Conservation (phyloP, 2,329 filamentous ascomycete genomes). For the Claviceps sp. region DNA sequence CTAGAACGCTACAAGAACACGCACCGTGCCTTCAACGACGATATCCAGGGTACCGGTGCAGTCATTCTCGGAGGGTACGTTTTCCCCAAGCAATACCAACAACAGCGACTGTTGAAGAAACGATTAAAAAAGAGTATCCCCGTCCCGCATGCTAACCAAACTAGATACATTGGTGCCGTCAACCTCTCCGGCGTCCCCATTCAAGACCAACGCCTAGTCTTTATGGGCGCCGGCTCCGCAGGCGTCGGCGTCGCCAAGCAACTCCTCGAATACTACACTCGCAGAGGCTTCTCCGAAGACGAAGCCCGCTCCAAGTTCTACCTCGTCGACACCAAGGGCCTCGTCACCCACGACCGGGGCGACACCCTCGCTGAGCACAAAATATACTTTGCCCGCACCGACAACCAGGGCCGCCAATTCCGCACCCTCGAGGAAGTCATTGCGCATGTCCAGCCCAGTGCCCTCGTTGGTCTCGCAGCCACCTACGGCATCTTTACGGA, state of each 20-base stretch:
- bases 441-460: constrained; percentile 88
- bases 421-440: constrained; percentile 80
- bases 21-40: constrained; percentile 97
- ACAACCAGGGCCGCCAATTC: constrained; percentile 56
- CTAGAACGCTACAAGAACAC: constrained; percentile 76
- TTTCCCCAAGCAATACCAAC: too few species aligned
- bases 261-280: constrained; percentile 92
- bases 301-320: constrained; percentile 87
- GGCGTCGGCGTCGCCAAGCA: constrained; percentile 97
- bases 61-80: constrained; percentile 75
- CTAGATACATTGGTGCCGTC: constrained; percentile 53
- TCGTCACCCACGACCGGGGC: constrained; percentile 84
- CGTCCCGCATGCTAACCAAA: constrained; percentile 35
- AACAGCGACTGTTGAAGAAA: not conserved
- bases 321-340: constrained; percentile 92
- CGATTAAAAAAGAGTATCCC: not conserved
- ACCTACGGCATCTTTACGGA: constrained; percentile 92
- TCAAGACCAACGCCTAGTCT: constrained; percentile 86
- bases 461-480: constrained; percentile 85
- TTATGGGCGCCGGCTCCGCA: constrained; percentile 89
- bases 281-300: constrained; percentile 77
- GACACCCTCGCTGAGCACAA: constrained; percentile 90
- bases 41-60: constrained; percentile 93
- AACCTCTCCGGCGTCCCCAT: constrained; percentile 75
- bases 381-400: constrained; percentile 53